Conservation (phyloP, 192 early-diverging fungal genomes). For the Backusella circina region DNA sequence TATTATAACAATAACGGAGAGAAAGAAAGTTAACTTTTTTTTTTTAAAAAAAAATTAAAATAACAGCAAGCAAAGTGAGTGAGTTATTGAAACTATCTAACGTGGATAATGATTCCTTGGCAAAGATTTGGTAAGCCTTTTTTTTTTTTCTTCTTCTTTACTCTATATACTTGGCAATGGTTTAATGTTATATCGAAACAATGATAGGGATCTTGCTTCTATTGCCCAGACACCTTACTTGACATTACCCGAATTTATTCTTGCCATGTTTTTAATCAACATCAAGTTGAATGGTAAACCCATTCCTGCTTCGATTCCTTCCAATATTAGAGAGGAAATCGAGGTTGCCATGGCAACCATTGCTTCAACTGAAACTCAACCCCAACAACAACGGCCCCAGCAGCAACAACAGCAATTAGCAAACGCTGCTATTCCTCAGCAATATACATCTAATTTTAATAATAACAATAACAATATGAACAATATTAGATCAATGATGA, state of each 20-base stretch:
- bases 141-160: neutral
- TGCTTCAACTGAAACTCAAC: constrained; percentile 20
- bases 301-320: constrained; percentile 45
- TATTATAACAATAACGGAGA: constrained; percentile 3
- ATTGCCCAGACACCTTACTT: constrained; percentile 42
- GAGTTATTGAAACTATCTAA: constrained; percentile 26
- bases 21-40: neutral
- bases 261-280: constrained; percentile 62
- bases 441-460: neutral
- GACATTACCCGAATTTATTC: constrained; percentile 57
- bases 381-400: neutral
- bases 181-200: neutral
- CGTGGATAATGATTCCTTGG: constrained; percentile 31
- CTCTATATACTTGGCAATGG: neutral
- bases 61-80: constrained; percentile 26
- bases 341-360: constrained; percentile 35
- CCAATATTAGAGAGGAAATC: constrained; percentile 45
- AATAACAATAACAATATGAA: neutral
- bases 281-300: constrained; percentile 47
- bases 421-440: neutral
- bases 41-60: neutral
- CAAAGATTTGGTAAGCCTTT: constrained; percentile 37
- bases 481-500: neutral
- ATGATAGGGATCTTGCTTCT: constrained; percentile 56
- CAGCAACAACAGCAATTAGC: neutral